Conservation (phyloP, 2,329 filamentous ascomycete genomes). For the Drechslerella dactyloides region DNA sequence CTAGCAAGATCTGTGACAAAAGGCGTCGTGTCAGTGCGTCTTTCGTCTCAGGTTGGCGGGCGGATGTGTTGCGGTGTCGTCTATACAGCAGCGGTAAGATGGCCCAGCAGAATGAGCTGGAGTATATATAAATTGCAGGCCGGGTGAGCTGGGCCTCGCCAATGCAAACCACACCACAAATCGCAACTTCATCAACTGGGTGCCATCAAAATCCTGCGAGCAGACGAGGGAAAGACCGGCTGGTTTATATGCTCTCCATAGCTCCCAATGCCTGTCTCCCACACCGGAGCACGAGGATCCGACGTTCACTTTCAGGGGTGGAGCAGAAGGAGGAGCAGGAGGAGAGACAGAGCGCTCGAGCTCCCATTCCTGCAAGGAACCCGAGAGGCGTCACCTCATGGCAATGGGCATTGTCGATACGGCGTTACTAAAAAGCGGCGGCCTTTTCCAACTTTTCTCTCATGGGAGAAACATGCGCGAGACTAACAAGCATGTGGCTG, state of each 20-base stretch:
- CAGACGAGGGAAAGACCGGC: background rate
- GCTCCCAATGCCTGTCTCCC: background rate
- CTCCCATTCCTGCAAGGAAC: constrained; percentile 36
- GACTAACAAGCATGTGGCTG: constrained; percentile 15
- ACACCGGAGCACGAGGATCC: background rate
- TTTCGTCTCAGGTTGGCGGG: constrained; percentile 14
- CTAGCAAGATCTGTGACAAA: background rate
- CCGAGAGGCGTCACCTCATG: constrained; percentile 15
- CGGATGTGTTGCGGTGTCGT: constrained; percentile 33
- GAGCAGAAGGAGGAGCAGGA: no score
- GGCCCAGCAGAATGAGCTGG: background rate
- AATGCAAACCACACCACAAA: no score
- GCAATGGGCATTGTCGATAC: constrained; percentile 28
- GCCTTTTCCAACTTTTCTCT: constrained; percentile 2
- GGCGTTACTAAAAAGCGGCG: constrained; percentile 35
- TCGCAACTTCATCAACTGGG: background rate
- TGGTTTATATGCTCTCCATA: background rate
- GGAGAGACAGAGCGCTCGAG: background rate
- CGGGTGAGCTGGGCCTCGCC: background rate
- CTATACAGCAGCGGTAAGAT: background rate
- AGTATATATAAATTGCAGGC: background rate
- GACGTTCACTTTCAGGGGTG: constrained; percentile 16
- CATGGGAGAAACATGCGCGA: constrained; percentile 17
- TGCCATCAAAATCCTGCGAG: background rate
- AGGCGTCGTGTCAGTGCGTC: constrained; percentile 12